phyloP scores from a whole-genome alignment of 192 early-diverging fungal species.

The Coemansia sp. region DNA sequence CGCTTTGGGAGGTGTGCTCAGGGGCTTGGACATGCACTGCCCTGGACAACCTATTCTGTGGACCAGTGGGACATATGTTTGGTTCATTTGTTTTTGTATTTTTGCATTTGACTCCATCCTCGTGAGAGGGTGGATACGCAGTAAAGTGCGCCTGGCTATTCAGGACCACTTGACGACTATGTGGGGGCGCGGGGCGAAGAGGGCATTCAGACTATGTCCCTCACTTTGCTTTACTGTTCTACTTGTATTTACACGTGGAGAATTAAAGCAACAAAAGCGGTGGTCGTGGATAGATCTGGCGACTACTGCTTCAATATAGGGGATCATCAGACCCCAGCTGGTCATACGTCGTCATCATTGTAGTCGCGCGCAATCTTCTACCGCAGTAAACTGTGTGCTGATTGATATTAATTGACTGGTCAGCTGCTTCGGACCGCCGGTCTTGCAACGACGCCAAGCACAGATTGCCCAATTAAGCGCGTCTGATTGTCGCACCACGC shows the following conservation, averaged over 20 bases:
- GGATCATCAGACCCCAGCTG: background rate
- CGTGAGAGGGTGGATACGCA: background rate
- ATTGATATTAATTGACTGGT: background rate
- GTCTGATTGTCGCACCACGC: background rate
- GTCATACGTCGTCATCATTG: background rate
- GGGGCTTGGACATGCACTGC: background rate
- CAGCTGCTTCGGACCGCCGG: background rate
- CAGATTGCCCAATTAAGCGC: background rate
- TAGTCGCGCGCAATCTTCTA: background rate
- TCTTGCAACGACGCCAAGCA: background rate
- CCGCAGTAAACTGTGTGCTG: background rate
- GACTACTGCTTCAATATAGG: background rate
- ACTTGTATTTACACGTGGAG: background rate
- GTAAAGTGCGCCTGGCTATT: background rate
- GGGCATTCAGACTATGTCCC: conserved; percentile 1
- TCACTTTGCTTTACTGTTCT: background rate
- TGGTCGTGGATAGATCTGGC: background rate
- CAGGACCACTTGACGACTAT: background rate
- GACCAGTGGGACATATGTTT: background rate
- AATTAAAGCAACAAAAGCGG: background rate
- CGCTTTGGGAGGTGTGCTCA: background rate
- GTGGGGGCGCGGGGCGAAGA: background rate
- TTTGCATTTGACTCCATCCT: background rate
- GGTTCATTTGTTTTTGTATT: background rate
- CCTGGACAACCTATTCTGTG: background rate